Percentiles rank a stretch among this genome's conserved stretches.
Conservation (phyloP, 805 yeast species). For the Nakazawaea holstii region DNA sequence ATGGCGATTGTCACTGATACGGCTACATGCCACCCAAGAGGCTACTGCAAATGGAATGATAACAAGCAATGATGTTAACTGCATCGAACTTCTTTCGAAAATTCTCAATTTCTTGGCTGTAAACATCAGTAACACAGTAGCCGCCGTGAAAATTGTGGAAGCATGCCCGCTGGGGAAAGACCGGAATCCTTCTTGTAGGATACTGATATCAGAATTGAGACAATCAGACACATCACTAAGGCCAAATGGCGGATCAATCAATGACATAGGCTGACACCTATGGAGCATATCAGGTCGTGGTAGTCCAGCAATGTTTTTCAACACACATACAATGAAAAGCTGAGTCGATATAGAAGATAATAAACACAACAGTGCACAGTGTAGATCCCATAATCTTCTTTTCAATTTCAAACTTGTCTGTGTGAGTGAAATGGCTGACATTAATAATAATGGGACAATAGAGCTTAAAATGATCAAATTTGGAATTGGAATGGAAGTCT, state of each 20-base stretch:
- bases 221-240: conserved; percentile 44
- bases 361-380: conserved; percentile 28
- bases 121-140: conserved; percentile 30
- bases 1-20: conserved; percentile 46
- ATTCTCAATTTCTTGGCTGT: conserved; percentile 28
- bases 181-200: conserved; percentile 46
- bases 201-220: conserved; percentile 27
- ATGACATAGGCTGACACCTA: conserved; percentile 38
- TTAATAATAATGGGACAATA: conserved; percentile 27
- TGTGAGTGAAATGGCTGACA: conserved; percentile 17
- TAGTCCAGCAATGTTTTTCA: conserved; percentile 44
- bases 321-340: conserved; percentile 31
- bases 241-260: conserved; percentile 26
- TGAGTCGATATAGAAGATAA: conserved; percentile 33
- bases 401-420: conserved; percentile 15
- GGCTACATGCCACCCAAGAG: conserved; percentile 29
- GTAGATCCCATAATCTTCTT: conserved; percentile 36
- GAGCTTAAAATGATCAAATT: conserved; percentile 25
- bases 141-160: conserved; percentile 43
- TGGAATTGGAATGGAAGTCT: conserved; percentile 27
- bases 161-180: conserved; percentile 59
- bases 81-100: conserved; percentile 30
- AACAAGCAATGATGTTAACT: conserved; percentile 26
- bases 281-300: conserved; percentile 50
- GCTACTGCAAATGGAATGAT: conserved; percentile 32